A percentile compares a stretch with the other conserved stretches of the same genome.
Evolutionary conservation across 352 stramenopile genomes (phyloP).

Genomic region (Globisporangium abappressorium): DNA sequence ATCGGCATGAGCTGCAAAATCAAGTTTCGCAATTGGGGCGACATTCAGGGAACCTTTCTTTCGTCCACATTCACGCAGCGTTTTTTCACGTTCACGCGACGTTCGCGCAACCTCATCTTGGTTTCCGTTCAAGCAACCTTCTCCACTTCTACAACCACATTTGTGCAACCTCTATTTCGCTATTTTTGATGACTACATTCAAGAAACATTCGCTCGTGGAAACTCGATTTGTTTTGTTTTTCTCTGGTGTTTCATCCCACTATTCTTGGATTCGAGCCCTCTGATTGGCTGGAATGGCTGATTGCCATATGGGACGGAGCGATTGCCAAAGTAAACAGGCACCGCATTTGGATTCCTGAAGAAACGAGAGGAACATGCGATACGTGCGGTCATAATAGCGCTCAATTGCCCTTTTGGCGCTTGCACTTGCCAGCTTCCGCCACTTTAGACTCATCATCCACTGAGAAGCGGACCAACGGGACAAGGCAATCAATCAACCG

Average conservation of each 20-base stretch:
- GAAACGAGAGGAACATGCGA: background rate
- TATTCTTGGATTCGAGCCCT: background rate
- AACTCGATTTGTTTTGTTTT: no score
- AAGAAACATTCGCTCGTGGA: no score
- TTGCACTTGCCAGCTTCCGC: background rate
- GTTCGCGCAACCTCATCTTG: background rate
- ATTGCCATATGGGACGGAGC: background rate
- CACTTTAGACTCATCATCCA: no score
- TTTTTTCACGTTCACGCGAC: background rate
- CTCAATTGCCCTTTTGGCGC: background rate
- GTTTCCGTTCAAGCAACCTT: background rate
- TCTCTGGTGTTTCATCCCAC: no score
- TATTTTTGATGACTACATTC: background rate
- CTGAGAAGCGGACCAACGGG: background rate
- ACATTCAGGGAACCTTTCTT: background rate
- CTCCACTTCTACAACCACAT: background rate
- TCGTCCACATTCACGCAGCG: background rate
- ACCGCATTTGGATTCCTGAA: background rate
- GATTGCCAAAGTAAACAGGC: background rate
- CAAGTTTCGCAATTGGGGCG: background rate
- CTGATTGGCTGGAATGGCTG: background rate
- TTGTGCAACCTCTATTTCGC: background rate
- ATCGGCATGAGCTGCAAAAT: background rate
- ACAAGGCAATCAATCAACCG: background rate
- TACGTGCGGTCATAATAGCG: background rate